Percentiles rank a stretch among this genome's conserved stretches.
Conservation (phyloP, 73 alveolate species). For the Paramecium primaurelia region DNA sequence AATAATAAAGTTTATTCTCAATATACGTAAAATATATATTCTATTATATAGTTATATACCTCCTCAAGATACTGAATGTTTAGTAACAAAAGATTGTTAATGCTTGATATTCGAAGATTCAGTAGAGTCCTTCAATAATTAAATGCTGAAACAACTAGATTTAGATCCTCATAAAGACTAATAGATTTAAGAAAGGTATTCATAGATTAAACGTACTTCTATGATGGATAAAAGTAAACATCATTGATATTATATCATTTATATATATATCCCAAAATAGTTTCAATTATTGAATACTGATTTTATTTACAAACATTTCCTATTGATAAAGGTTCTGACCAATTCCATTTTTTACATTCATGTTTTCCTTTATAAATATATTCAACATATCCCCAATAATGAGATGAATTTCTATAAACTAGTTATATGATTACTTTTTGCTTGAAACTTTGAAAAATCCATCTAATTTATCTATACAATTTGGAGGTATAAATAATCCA, state of each 20-base stretch:
- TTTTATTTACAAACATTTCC: not conserved
- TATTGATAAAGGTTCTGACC: not conserved
- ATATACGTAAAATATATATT: not conserved
- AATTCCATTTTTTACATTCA: not conserved
- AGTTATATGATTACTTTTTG: not conserved
- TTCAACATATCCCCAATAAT: not conserved
- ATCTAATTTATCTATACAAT: not conserved
- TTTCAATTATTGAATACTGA: not conserved
- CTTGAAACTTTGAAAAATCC: not conserved
- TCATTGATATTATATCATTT: not conserved
- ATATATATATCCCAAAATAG: not conserved
- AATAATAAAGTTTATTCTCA: not conserved
- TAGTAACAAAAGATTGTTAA: not conserved
- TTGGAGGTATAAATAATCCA: not conserved
- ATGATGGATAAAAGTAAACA: conserved; percentile 13
- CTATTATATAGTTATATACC: not conserved
- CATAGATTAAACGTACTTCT: conserved; percentile 20
- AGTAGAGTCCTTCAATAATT: not conserved
- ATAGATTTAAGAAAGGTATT: conserved; percentile 2
- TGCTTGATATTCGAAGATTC: not conserved
- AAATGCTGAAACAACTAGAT: not conserved
- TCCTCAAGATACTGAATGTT: not conserved
- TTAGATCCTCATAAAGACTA: not conserved
- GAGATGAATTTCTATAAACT: not conserved
- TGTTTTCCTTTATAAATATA: not conserved